Base-by-base conservation (phyloP, 805 yeast genomes). In the Sugiyamaella mastotermitis region DNA sequence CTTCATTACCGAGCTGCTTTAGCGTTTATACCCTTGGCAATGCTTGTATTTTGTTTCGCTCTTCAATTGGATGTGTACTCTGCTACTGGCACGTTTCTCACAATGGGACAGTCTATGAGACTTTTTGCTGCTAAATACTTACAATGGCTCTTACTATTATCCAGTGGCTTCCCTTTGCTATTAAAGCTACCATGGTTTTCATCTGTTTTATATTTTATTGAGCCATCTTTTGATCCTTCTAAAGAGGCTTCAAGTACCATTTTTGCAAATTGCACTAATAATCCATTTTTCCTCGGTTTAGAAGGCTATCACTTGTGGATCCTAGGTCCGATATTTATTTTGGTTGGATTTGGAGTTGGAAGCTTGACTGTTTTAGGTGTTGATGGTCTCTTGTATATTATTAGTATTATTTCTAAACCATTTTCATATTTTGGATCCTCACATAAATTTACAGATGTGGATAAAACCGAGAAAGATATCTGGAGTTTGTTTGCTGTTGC, bases 1-100 rank as follows among this genome's bases (percentile, higher is more conserved):
- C 64, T 86, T 49, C 68, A 92, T 38, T 87, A 82, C 56, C 68
- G 97, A 51, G 66, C 85, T 15, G 77, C 82, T 1, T 61, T 82
- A 26, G 78, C 82, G 1, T 70, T 86, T 0, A 70, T 83, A 37
- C 87, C 94, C 2, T 64, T 80, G 1, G 70, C 74, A 33, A 62
- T 81, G 14, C 66, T 79, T 1, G 61, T 76, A 0, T 43, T 76
- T 11, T 70, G 72, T 0, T 45, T 81, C 34, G 51, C 72, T 2
- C 50, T 74, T 14, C 96, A 87, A 55, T 65, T 80, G 38, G 52
- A 52, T 26, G 50, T 52, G 18, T 80, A 68, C 51, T 53, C 61
- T 33, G 47, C 59, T 20, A 59, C 61, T 16, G 48, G 55, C 15
- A 41, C 46, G 1, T 78, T 71, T 47, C 64, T 72, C 1, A 52